These are phyloP conservation scores for Monosporascus sp. DNA, from an alignment of 2,329 filamentous ascomycete genomes.

Conservation along the genomic window DNA sequence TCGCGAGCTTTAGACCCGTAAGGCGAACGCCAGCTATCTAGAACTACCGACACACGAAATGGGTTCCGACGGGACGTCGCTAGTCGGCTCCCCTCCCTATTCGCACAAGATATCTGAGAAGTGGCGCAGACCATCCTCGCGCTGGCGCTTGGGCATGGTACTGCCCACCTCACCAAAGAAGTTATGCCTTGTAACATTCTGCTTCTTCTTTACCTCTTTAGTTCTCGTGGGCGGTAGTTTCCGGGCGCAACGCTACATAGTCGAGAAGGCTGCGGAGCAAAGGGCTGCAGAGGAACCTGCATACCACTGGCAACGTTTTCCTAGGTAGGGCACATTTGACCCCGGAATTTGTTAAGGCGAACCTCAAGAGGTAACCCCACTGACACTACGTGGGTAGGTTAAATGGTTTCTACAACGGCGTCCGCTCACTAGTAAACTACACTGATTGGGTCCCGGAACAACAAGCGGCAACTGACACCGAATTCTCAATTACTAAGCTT, in stretches of 20 bases:
- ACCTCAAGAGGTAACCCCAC: neutral
- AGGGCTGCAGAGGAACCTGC: constrained; percentile 9
- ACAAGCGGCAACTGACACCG: constrained; percentile 10
- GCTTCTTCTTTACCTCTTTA: constrained; percentile 14
- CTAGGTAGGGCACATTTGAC: constrained; percentile 13
- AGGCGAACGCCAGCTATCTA: constrained; percentile 14
- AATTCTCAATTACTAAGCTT: constrained; percentile 15
- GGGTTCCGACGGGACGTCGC: constrained; percentile 12
- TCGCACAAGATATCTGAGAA: constrained; percentile 11
- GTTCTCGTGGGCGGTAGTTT: constrained; percentile 15
- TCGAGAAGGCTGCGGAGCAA: constrained; percentile 1
- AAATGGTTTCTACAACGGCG: constrained; percentile 22
- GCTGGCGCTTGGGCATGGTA: constrained; percentile 13
- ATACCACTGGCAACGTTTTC: constrained; percentile 22
- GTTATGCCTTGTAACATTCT: constrained; percentile 13
- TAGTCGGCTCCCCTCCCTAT: constrained; percentile 5
- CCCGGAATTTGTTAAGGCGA: too few species aligned
- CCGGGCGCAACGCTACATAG: constrained; percentile 10
- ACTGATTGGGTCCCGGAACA: constrained; percentile 25
- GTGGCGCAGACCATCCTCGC: constrained; percentile 11
- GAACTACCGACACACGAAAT: constrained; percentile 19
- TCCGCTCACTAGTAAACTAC: constrained; percentile 22
- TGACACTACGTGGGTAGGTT: constrained; percentile 14
- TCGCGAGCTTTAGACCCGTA: constrained; percentile 11
- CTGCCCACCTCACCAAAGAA: constrained; percentile 19